phyloP scores from a whole-genome alignment of 495 filamentous ascomycete genomes.

The Evernia prunastri region DNA sequence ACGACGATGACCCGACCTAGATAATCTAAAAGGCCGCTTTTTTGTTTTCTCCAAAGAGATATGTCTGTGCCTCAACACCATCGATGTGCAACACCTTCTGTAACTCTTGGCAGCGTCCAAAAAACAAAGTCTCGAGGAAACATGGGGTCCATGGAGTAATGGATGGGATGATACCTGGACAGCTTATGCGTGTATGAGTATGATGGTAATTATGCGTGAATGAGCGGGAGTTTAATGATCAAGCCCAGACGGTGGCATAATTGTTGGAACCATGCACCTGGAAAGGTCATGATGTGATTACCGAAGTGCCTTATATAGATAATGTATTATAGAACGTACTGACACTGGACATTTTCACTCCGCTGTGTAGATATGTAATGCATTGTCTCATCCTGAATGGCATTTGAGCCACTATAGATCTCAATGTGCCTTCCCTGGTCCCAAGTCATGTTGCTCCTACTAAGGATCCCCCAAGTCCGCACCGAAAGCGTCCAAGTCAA shows the following conservation, averaged over 20 bases:
- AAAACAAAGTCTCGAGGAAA: neutral
- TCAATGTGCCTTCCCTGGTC: too few species aligned
- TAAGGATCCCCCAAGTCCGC: too few species aligned
- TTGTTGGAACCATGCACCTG: neutral
- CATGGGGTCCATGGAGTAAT: neutral
- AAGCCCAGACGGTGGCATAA: neutral
- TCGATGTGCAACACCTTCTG: neutral
- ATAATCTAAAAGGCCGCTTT: neutral
- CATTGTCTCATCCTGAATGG: too few species aligned
- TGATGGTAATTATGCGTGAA: neutral
- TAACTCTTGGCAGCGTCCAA: neutral
- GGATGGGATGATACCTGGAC: neutral
- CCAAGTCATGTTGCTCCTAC: too few species aligned
- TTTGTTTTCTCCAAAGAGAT: neutral
- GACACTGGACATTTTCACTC: too few species aligned
- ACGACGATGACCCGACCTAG: slow-evolving; percentile 18
- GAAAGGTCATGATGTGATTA: neutral
- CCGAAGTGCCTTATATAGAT: neutral
- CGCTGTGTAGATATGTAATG: too few species aligned
- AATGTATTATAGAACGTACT: too few species aligned
- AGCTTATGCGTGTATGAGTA: neutral
- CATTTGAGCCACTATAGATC: too few species aligned
- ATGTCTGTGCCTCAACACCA: neutral
- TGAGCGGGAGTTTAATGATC: neutral
- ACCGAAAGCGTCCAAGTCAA: too few species aligned